Evolutionary conservation across 2,329 filamentous ascomycete species (phyloP).

Genomic region (Botrytis hyacinthi): DNA sequence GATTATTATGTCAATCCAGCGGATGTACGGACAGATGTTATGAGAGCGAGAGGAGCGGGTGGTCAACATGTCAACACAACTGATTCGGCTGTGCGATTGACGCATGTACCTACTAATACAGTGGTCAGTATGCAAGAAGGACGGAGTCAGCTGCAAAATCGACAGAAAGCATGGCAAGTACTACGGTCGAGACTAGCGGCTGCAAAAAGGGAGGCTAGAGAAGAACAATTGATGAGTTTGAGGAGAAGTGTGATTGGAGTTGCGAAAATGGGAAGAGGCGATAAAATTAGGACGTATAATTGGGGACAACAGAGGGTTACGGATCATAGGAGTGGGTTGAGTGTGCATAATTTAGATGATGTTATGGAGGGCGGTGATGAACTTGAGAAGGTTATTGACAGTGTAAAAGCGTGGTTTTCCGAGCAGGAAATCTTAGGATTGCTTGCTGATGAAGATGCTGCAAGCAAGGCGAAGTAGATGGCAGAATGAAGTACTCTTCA

Average conservation of each 20-base stretch:
- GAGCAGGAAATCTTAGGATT: conserved; percentile 64
- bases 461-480: conserved; percentile 24
- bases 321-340: conserved; percentile 67
- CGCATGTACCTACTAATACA: conserved; percentile 82
- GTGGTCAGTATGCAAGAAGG: conserved; percentile 91
- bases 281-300: conserved; percentile 85
- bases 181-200: conserved; percentile 81
- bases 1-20: conserved; percentile 86
- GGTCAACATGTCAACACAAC: conserved; percentile 99
- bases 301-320: conserved; percentile 68
- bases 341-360: conserved; percentile 62
- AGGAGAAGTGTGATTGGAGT: conserved; percentile 75
- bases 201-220: conserved; percentile 73
- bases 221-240: conserved; percentile 73
- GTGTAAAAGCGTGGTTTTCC: conserved; percentile 64
- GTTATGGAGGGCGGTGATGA: conserved; percentile 63
- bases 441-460: conserved; percentile 47
- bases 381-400: conserved; percentile 65
- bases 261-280: conserved; percentile 80
- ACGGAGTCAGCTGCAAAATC: conserved; percentile 85
- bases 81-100: conserved; percentile 90
- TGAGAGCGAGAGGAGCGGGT: conserved; percentile 87
- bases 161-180: conserved; percentile 81
- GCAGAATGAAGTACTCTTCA: neutral
- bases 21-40: conserved; percentile 82